Percentiles rank a stretch among this genome's conserved stretches.
These are phyloP conservation scores for Hansenula sp. DNA, from an alignment of 1,139 yeast species.

Conservation along the genomic window DNA sequence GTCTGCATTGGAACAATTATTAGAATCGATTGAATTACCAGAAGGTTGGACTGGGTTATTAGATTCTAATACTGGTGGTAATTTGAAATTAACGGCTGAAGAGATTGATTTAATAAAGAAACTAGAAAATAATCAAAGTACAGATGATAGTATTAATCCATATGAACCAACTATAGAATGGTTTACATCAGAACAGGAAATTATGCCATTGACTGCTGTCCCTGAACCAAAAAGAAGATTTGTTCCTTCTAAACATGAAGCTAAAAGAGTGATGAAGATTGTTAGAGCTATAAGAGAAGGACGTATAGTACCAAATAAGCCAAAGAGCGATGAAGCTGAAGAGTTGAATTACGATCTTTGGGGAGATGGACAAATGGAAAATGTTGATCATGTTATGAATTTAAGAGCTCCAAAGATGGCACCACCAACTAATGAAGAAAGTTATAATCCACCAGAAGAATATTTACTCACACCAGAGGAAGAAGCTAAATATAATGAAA, in stretches of 20 bases:
- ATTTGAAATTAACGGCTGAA: constrained; percentile 80
- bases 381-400: constrained; percentile 77
- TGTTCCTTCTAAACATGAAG: constrained; percentile 95
- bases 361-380: constrained; percentile 62
- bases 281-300: constrained; percentile 97
- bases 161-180: constrained; percentile 94
- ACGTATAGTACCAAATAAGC: constrained; percentile 69
- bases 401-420: constrained; percentile 92
- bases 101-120: constrained; percentile 86
- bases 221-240: constrained; percentile 98
- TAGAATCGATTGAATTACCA: constrained; percentile 89
- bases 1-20: constrained; percentile 82
- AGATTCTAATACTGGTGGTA: constrained; percentile 86
- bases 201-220: constrained; percentile 88
- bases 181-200: constrained; percentile 82
- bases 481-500: constrained; percentile 61
- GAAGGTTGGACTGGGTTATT: constrained; percentile 98
- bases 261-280: constrained; percentile 92
- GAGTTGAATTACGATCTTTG: constrained; percentile 72
- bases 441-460: constrained; percentile 97
- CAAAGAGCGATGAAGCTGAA: constrained; percentile 46
- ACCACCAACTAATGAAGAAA: constrained; percentile 95
- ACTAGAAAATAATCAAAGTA: constrained; percentile 79
- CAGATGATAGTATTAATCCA: constrained; percentile 78
- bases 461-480: constrained; percentile 81